Evolutionary conservation across 139 green algal genomes (phyloP).

Genomic region (Gonium pectorale): DNA sequence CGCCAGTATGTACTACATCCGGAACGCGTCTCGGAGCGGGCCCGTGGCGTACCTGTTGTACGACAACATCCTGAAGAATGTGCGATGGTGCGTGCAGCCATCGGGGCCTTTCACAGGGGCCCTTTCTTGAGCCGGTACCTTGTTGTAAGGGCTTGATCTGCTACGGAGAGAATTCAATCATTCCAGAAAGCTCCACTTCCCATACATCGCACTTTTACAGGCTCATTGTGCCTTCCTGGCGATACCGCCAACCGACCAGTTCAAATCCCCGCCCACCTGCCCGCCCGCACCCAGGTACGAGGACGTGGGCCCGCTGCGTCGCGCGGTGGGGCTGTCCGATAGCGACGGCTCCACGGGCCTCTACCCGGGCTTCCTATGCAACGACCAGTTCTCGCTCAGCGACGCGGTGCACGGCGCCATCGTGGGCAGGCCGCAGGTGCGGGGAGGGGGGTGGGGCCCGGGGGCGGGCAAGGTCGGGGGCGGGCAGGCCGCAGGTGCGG

Average conservation of each 20-base stretch:
- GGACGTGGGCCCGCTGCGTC: conserved; percentile 12
- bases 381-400: conserved; percentile 29
- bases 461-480: too few species aligned
- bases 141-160: too few species aligned
- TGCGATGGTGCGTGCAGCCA: conserved; percentile 16
- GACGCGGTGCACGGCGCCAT: conserved; percentile 27
- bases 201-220: too few species aligned
- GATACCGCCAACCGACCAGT: too few species aligned
- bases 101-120: too few species aligned
- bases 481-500: too few species aligned
- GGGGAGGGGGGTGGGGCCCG: neutral
- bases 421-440: conserved; percentile 23
- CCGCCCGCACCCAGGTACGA: neutral
- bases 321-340: neutral
- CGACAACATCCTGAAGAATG: conserved; percentile 35
- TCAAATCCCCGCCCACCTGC: neutral
- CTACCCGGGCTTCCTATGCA: neutral
- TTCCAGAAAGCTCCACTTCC: too few species aligned
- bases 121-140: too few species aligned
- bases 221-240: too few species aligned
- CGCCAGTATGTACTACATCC: conserved; percentile 45
- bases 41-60: conserved; percentile 39
- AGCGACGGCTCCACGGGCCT: conserved; percentile 19
- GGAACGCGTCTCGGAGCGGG: conserved; percentile 13
- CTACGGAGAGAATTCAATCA: too few species aligned